Evolutionary conservation across 306 rosid genomes (phyloP).

Genomic region (Cucurbita argyrosperma): DNA sequence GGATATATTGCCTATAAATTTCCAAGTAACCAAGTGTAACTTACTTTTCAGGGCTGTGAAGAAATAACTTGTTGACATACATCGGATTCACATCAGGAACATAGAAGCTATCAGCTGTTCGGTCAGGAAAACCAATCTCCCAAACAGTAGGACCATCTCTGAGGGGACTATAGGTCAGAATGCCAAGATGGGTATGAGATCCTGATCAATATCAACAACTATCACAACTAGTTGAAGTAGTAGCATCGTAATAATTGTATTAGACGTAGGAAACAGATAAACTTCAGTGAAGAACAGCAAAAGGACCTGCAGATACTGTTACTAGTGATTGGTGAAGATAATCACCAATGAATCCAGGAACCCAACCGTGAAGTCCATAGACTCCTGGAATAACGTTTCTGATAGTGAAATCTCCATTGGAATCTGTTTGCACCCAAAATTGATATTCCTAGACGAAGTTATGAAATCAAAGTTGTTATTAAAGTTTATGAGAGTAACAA

Average conservation of each 20-base stretch:
- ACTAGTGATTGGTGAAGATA: slow-evolving; percentile 14
- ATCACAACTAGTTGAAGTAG: slow-evolving; percentile 1
- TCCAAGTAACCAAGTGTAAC: neutral
- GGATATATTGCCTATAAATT: neutral
- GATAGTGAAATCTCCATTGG: slow-evolving; percentile 20
- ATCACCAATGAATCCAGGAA: slow-evolving; percentile 31
- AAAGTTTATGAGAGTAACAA: neutral
- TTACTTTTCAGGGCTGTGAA: slow-evolving; percentile 31
- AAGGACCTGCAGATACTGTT: slow-evolving; percentile 15
- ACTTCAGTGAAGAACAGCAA: neutral
- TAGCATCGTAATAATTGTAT: neutral
- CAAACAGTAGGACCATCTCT: slow-evolving; percentile 36
- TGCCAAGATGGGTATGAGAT: slow-evolving; percentile 16
- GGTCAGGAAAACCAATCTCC: slow-evolving; percentile 38
- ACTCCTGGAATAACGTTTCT: slow-evolving; percentile 25
- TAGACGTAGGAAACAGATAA: neutral
- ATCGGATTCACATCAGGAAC: slow-evolving; percentile 35
- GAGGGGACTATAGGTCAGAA: slow-evolving; percentile 18
- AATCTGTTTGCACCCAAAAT: slow-evolving; percentile 30
- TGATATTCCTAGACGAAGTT: slow-evolving; percentile 20
- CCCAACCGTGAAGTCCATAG: slow-evolving; percentile 32
- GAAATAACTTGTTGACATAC: slow-evolving; percentile 31
- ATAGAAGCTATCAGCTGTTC: slow-evolving; percentile 20
- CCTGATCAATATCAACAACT: slow-evolving; percentile 6
- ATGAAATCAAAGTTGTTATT: neutral